A percentile compares a stretch with the other conserved stretches of the same genome.
Conservation (phyloP, 208 protist species). For the Crithidia sp. region DNA sequence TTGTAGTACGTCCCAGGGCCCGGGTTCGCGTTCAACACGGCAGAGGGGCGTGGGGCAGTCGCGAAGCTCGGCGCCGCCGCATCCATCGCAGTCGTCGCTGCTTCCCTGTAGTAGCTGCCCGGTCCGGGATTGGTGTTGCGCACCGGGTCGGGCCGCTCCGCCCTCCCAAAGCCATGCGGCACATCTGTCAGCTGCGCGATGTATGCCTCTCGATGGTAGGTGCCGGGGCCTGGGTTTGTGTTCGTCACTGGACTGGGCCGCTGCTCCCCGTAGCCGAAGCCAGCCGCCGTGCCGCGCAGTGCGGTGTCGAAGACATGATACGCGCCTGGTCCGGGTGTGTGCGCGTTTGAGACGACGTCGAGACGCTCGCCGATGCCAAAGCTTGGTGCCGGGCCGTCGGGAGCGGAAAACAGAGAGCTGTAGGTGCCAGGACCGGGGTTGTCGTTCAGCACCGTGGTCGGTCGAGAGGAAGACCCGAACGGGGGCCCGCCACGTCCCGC, state of each 20-base stretch:
- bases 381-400: neutral
- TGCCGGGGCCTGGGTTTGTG: slow-evolving; percentile 31
- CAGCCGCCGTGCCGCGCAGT: neutral
- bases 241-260: slow-evolving; percentile 13
- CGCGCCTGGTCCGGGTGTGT: slow-evolving; percentile 20
- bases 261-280: slow-evolving; percentile 12
- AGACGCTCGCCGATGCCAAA: slow-evolving; percentile 33
- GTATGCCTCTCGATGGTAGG: slow-evolving; percentile 19
- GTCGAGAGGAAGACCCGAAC: slow-evolving; percentile 1
- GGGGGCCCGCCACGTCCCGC: neutral
- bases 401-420: neutral
- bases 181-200: neutral
- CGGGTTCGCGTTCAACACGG: slow-evolving; percentile 23
- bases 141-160: neutral
- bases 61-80: slow-evolving; percentile 22
- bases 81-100: slow-evolving; percentile 32
- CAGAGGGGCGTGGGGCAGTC: slow-evolving; percentile 7
- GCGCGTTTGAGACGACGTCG: neutral
- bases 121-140: slow-evolving; percentile 14
- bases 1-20: slow-evolving; percentile 40
- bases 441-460: slow-evolving; percentile 7
- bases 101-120: slow-evolving; percentile 10
- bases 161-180: slow-evolving; percentile 16
- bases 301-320: slow-evolving; percentile 3
- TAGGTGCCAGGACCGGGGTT: slow-evolving; percentile 41